Evolutionary conservation across 257 asterid species (phyloP).

Genomic region (Fraxinus cuspidata): DNA sequence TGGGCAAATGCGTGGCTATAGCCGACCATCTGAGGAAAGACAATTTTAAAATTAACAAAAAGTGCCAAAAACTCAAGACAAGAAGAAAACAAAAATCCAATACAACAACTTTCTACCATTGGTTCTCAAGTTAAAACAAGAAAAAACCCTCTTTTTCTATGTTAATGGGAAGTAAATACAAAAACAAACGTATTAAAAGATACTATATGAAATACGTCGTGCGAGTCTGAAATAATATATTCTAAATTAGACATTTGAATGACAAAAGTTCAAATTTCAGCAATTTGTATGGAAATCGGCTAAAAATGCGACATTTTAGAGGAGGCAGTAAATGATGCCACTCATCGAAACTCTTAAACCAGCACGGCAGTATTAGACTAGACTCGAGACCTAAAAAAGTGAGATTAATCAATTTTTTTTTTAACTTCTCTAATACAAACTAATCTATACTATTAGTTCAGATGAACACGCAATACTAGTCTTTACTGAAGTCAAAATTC

Average conservation of each 20-base stretch:
- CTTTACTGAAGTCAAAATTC: not conserved
- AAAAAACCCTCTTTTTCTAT: constrained; percentile 13
- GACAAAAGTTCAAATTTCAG: not conserved
- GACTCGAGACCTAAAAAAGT: too few species aligned
- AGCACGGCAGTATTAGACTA: too few species aligned
- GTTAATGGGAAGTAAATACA: not conserved
- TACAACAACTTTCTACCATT: not conserved
- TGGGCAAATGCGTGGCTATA: constrained; percentile 83
- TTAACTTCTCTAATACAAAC: not conserved
- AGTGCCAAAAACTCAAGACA: constrained; percentile 15
- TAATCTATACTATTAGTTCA: too few species aligned
- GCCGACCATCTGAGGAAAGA: constrained; percentile 82
- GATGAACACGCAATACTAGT: not conserved
- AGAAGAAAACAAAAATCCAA: constrained; percentile 29
- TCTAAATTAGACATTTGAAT: not conserved
- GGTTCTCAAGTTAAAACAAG: constrained; percentile 17
- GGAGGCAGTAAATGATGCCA: constrained; percentile 20
- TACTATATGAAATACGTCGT: not conserved
- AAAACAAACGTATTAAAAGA: not conserved
- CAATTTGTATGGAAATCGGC: not conserved
- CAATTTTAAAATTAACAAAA: constrained; percentile 16
- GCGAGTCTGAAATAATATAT: not conserved
- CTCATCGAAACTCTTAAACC: not conserved
- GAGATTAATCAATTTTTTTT: too few species aligned
- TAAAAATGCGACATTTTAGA: not conserved